These are phyloP conservation scores for Pilatotrama ljubarskyi DNA, from an alignment of 768 basidiomycete species.

Conservation along the genomic window DNA sequence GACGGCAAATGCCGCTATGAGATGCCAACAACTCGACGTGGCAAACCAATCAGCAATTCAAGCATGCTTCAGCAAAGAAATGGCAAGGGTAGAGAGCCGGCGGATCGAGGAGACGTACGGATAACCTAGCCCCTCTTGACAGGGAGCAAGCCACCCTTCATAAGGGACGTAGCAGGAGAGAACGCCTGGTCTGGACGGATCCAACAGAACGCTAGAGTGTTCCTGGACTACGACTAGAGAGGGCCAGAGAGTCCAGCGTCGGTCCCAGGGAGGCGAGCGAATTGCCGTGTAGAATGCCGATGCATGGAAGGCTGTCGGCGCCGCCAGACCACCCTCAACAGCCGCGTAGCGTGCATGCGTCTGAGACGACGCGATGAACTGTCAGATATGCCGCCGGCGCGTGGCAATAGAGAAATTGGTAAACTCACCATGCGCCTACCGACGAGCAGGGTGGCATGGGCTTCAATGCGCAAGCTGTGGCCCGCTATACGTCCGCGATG, in stretches of 20 bases:
- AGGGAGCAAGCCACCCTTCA: background rate
- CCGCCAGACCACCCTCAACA: background rate
- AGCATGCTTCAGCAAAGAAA: too few relatives aligned
- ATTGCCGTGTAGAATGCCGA: background rate
- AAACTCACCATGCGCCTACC: background rate
- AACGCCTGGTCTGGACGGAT: background rate
- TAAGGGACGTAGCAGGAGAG: background rate
- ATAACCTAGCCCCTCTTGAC: background rate
- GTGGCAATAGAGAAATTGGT: background rate
- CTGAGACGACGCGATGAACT: background rate
- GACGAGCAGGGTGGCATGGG: background rate
- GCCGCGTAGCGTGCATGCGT: conserved; percentile 1
- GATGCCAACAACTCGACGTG: background rate
- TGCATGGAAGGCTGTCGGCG: conserved; percentile 7
- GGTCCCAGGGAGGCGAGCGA: background rate
- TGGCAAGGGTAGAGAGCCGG: background rate
- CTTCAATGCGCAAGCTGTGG: too few relatives aligned
- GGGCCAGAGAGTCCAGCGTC: background rate
- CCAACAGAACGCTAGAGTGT: background rate
- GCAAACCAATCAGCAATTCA: background rate
- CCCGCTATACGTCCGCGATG: too few relatives aligned
- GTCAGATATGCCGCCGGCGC: background rate
- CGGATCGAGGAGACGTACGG: conserved; percentile 3
- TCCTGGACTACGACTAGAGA: background rate
- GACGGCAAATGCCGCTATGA: background rate